These are phyloP conservation scores for Boletus rubropictus DNA, from an alignment of 768 basidiomycete genomes.

Conservation along the genomic window DNA sequence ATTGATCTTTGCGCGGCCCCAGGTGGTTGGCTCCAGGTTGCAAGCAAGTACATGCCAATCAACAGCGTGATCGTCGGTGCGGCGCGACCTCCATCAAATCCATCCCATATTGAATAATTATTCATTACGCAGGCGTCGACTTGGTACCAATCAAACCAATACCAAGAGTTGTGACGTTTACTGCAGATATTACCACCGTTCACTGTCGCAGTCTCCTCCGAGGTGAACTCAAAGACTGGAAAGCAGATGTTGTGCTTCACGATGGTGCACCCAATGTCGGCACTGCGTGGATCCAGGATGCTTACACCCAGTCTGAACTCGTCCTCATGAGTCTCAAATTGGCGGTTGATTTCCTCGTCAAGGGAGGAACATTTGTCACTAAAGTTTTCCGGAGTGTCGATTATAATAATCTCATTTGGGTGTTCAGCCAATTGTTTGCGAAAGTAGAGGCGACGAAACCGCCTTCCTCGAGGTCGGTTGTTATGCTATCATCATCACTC, in stretches of 20 bases:
- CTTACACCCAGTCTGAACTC: slow-evolving; percentile 93
- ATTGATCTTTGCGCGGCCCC: slow-evolving; percentile 99
- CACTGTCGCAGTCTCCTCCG: slow-evolving; percentile 86
- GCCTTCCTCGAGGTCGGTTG: slow-evolving; percentile 83
- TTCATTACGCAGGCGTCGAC: slow-evolving; percentile 67
- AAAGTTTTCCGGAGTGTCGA: slow-evolving; percentile 98
- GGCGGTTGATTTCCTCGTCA: slow-evolving; percentile 88
- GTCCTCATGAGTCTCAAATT: slow-evolving; percentile 93
- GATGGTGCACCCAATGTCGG: slow-evolving; percentile 99
- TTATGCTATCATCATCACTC: neutral
- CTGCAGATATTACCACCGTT: slow-evolving; percentile 89
- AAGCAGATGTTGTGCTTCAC: slow-evolving; percentile 95
- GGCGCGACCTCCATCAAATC: slow-evolving; percentile 21
- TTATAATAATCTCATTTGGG: slow-evolving; percentile 98
- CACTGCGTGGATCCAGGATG: slow-evolving; percentile 98
- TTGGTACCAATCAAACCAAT: slow-evolving; percentile 95
- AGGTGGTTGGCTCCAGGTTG: slow-evolving; percentile 98
- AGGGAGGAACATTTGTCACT: slow-evolving; percentile 94
- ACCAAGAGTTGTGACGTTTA: slow-evolving; percentile 85
- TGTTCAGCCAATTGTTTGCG: slow-evolving; percentile 91
- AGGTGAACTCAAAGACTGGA: slow-evolving; percentile 94
- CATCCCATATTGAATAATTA: slow-evolving; percentile 6
- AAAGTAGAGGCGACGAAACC: slow-evolving; percentile 99
- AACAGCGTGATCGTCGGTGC: slow-evolving; percentile 88
- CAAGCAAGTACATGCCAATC: slow-evolving; percentile 93